Base-by-base conservation (phyloP, 345 rosid genomes). In the Isatis tinctoria region DNA sequence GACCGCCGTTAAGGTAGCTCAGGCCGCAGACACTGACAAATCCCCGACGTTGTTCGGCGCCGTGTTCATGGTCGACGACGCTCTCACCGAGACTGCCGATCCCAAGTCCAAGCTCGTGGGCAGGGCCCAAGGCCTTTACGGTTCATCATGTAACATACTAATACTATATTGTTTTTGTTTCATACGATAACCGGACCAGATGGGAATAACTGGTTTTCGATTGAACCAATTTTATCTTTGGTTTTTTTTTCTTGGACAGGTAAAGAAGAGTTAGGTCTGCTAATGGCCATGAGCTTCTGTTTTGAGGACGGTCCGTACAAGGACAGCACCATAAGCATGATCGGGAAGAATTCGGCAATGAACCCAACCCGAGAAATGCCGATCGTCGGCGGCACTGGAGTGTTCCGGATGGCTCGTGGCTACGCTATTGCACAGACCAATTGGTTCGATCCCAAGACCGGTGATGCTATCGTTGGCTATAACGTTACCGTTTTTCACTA, bases 71-170 rank as follows among this genome's bases (percentile, higher is more conserved):
- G 81, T 79, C 6, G 92, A 91, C 16, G 84, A 85, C 59, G 84
- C 87, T 6, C 67, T 87, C 45, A 91, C 92, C 1, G 83, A 83
- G 56, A 78, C 81, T 3, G 67, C 88, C 0, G 85, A 85, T 39
- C 89, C 85, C 5, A 79, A 80, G 12, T 91, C 97, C 10, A 87
- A 83, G 62, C 70, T 81, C 5, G 60, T 91, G 2, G 97, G 97
- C n/a, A 80, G 80, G 3, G 92, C 92, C 0, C 97, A 87, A 57
- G 95, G 97, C 65, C 63, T 89, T 3, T 87, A 80, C 26, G 87
- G 82, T 3, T 75, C 85, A 2, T 72, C 81, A 40, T 52, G 81
- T 76, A 74, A 54, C 20, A 51, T 66, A 36, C 20, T 20, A 10
- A 10, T 0, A 12, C 24, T 20, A 53, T 10, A 28, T 5, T 45